Conservation (phyloP, 495 filamentous ascomycete genomes). For the Xylaria curta region DNA sequence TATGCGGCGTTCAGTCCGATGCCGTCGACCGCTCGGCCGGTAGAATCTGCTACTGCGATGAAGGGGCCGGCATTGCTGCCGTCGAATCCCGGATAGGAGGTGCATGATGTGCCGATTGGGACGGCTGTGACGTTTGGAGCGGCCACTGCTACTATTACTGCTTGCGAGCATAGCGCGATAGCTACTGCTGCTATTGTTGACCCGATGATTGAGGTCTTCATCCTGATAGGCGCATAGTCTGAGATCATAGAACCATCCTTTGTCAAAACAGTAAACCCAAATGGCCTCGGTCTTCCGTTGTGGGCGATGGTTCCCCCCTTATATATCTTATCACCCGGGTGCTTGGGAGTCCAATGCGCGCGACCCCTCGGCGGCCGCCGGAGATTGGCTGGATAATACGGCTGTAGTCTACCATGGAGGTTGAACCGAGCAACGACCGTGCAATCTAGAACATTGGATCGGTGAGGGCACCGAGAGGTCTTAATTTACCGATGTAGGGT, state of each 20-base stretch:
- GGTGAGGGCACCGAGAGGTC: not conserved
- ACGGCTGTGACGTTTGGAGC: constrained; percentile 20
- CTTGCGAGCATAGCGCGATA: not conserved
- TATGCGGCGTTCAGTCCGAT: constrained; percentile 14
- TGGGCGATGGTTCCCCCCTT: not conserved
- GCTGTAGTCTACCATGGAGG: constrained; percentile 1
- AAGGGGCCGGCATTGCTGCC: constrained; percentile 14
- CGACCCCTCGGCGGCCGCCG: not conserved
- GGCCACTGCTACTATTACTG: not conserved
- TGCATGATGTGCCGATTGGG: constrained; percentile 8
- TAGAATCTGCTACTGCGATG: constrained; percentile 16
- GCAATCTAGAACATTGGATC: constrained; percentile 9
- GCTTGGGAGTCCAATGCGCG: not conserved
- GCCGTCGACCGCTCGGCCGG: constrained; percentile 14
- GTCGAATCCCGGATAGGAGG: constrained; percentile 10
- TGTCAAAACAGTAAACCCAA: not conserved
- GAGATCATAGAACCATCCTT: not conserved
- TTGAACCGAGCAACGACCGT: not conserved
- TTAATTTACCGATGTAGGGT: constrained; percentile 11
- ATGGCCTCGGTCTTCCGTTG: not conserved
- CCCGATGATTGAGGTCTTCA: not conserved
- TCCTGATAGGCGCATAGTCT: not conserved
- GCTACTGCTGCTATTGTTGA: not conserved
- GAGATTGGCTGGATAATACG: constrained; percentile 25
- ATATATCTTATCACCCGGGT: constrained; percentile 6